Evolutionary conservation across 306 rosid species (phyloP).

Genomic region (Inga laurina): DNA sequence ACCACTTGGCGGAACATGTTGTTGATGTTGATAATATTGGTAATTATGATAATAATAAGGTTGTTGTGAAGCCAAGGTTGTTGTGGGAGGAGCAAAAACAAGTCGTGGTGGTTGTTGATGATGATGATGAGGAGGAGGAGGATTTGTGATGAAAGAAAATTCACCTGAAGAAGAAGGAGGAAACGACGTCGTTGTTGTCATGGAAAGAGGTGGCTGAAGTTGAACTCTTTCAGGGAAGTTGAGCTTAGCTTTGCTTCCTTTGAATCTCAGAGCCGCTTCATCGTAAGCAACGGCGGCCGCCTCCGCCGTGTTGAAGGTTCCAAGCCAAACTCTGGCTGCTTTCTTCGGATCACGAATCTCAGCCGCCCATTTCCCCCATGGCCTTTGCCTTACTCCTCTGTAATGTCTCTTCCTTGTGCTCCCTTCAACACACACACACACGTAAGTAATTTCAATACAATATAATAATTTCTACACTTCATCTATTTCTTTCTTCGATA

Average conservation of each 20-base stretch:
- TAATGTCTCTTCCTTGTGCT: constrained; percentile 59
- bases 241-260: constrained; percentile 93
- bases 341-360: constrained; percentile 88
- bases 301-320: constrained; percentile 83
- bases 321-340: constrained; percentile 89
- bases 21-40: constrained; percentile 35
- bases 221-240: constrained; percentile 87
- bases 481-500: not conserved
- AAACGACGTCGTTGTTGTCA: not conserved
- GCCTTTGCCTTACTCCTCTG: constrained; percentile 93
- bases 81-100: not conserved
- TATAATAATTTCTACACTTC: not conserved
- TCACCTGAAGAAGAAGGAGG: constrained; percentile 4
- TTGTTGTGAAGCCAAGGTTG: constrained; percentile 28
- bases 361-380: constrained; percentile 94
- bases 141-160: constrained; percentile 40
- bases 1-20: constrained; percentile 19
- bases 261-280: constrained; percentile 83
- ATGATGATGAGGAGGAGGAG: not conserved
- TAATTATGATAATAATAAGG: constrained; percentile 23
- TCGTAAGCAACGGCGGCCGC: constrained; percentile 87
- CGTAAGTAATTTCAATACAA: not conserved
- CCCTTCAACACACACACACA: constrained; percentile 17
- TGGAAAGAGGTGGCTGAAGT: not conserved
- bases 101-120: not conserved